phyloP scores from a whole-genome alignment of 2,329 filamentous ascomycete genomes.

The Curvularia sp. region DNA sequence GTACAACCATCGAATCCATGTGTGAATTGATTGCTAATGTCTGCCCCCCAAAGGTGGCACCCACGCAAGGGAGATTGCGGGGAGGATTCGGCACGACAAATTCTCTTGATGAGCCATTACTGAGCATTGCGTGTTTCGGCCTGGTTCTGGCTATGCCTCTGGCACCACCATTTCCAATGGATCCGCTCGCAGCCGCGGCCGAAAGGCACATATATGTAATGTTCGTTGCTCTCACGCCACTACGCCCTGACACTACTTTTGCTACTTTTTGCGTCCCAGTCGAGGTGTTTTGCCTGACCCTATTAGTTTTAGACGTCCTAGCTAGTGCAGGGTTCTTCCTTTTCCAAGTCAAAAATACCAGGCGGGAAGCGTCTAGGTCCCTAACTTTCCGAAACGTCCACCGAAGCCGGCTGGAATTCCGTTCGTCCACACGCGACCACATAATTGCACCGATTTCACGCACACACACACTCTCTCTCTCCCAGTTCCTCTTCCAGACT shows the following conservation, averaged over 20 bases:
- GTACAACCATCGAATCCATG: slow-evolving; percentile 22
- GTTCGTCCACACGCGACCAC: slow-evolving; percentile 24
- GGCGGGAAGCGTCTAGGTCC: slow-evolving; percentile 14
- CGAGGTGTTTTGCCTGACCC: slow-evolving; percentile 2
- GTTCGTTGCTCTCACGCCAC: slow-evolving; percentile 6
- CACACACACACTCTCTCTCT: background rate
- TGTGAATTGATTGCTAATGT: slow-evolving; percentile 32
- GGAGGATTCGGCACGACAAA: slow-evolving; percentile 15
- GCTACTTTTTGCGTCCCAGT: slow-evolving; percentile 10
- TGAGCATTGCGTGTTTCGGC: slow-evolving; percentile 17
- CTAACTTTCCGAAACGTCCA: slow-evolving; percentile 18
- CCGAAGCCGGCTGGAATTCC: slow-evolving; percentile 22
- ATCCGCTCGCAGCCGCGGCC: slow-evolving; percentile 16
- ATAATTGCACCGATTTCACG: background rate
- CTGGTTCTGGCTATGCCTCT: slow-evolving; percentile 10
- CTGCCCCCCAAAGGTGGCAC: slow-evolving; percentile 13
- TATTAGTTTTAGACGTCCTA: slow-evolving; percentile 3
- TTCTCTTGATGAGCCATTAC: slow-evolving; percentile 13
- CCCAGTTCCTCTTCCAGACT: background rate
- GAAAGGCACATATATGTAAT: slow-evolving; percentile 10
- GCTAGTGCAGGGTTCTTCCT: background rate
- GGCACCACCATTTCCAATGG: background rate
- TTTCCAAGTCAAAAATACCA: slow-evolving; percentile 14
- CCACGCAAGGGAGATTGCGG: slow-evolving; percentile 18
- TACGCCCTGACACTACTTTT: background rate